Evolutionary conservation across 768 basidiomycete species (phyloP).

Genomic region (Termitomyces sp.): DNA sequence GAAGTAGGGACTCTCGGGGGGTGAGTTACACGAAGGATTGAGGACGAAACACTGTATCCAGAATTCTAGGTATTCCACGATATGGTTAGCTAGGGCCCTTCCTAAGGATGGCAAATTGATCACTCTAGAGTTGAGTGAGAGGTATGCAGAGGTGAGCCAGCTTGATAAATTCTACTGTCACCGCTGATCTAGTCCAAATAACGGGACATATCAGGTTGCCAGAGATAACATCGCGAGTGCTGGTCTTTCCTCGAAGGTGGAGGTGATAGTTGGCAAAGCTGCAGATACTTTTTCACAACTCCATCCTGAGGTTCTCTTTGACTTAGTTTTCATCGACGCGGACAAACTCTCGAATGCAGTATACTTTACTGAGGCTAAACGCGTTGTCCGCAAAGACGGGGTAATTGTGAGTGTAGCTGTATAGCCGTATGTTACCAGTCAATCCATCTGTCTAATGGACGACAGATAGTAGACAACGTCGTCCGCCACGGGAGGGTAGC

Average conservation of each 20-base stretch:
- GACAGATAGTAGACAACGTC: slow-evolving; percentile 57
- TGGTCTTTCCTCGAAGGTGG: slow-evolving; percentile 28
- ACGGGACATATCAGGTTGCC: slow-evolving; percentile 38
- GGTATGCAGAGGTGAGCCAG: slow-evolving; percentile 36
- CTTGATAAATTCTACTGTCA: background rate
- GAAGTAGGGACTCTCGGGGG: slow-evolving; percentile 68
- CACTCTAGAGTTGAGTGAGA: slow-evolving; percentile 34
- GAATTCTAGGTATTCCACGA: slow-evolving; percentile 30
- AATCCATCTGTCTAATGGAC: background rate
- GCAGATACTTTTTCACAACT: slow-evolving; percentile 43
- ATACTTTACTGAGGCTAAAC: slow-evolving; percentile 58
- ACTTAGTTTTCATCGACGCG: slow-evolving; percentile 26
- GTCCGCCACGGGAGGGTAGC: slow-evolving; percentile 44
- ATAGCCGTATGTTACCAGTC: background rate
- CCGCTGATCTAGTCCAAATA: background rate
- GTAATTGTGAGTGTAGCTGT: slow-evolving; percentile 42
- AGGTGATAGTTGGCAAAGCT: slow-evolving; percentile 36
- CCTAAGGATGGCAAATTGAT: slow-evolving; percentile 33
- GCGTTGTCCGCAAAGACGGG: slow-evolving; percentile 52
- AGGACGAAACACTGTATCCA: too few species aligned
- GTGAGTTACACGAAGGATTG: slow-evolving; percentile 22
- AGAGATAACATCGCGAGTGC: slow-evolving; percentile 49
- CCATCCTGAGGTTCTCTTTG: slow-evolving; percentile 45
- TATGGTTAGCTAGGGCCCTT: slow-evolving; percentile 19
- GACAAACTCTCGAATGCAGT: slow-evolving; percentile 27